Evolutionary conservation across 2,329 filamentous ascomycete genomes (phyloP), one percentile per base, ranked within the genome.

Genomic region (Aspergillus floridensis): DNA sequence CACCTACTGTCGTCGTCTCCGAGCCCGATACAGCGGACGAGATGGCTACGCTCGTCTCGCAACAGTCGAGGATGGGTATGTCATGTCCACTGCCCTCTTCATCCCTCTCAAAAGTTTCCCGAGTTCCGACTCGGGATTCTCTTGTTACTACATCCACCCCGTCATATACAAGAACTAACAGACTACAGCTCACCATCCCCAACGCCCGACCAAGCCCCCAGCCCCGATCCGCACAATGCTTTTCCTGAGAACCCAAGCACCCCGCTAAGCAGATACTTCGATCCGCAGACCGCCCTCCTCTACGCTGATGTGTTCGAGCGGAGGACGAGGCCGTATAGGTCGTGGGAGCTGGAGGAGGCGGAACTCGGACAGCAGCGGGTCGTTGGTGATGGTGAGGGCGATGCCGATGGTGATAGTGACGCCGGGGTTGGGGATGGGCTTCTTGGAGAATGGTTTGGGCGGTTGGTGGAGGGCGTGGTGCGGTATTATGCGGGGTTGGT

Each of bases 261-360:
- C 29, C 61, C 51, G 11, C 55, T 68, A 8, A 57, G 60, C 2
- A 62, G 55, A 57, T 68, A 65, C 49, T 70, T 70, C 53, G 59
- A 70, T 59, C 59, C 59, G 5, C 19, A 50, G 8, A 67, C 67
- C 2, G 59, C 52, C 8, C 47, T 55, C 21, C 35, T 71, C 24
- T 49, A 60, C 51, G 24, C 48, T 3, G 24, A 62, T 10, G 53
- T 66, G 5, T 41, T 68, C 3, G 53, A 59, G 3, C 63, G 49
- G 2, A 8, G 38, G 38, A 46, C 50, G 35, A 53, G 24, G 2
- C 59, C 58, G 49, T 59, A 50, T 47, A 8, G 2, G 7, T 63
- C 56, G 12, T 48, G 48, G 14, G 10, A 21, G 2, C 55, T 49
- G 57, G 55, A 57, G 22, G 46, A 56, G 7, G 35, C 52, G 22